These are phyloP conservation scores for Digitaria exilis DNA, from an alignment of 202 grass and related monocot genomes.

Conservation along the genomic window DNA sequence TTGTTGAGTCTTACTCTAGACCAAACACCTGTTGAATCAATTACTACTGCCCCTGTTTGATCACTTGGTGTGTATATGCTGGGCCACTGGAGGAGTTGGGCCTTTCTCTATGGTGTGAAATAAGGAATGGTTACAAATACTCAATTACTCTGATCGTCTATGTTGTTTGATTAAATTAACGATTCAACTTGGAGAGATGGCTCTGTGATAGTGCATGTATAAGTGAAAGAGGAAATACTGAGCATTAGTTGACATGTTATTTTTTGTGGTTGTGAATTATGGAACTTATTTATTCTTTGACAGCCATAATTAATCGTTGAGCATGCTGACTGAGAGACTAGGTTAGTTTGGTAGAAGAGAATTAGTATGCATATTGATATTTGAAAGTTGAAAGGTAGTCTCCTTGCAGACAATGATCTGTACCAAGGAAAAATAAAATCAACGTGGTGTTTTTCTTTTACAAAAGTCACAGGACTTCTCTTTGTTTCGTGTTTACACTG, in stretches of 20 bases:
- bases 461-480: neutral
- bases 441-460: conserved; percentile 20
- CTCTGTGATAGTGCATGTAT: neutral
- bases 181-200: neutral
- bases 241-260: neutral
- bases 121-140: neutral
- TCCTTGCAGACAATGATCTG: neutral
- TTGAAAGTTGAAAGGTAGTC: neutral
- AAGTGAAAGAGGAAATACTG: neutral
- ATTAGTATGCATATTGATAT: conserved; percentile 13
- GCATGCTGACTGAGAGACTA: conserved; percentile 1
- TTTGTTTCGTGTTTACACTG: neutral
- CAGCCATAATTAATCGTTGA: neutral
- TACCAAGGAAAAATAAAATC: neutral
- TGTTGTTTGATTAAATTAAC: neutral
- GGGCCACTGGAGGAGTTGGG: neutral
- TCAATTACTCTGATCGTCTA: neutral
- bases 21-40: neutral
- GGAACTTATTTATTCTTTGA: neutral
- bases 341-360: conserved; percentile 17
- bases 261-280: neutral
- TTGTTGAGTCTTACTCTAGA: neutral
- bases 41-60: neutral
- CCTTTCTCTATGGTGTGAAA: neutral
- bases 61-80: neutral